These are phyloP conservation scores for Leptographium lundbergii DNA, from an alignment of 2,329 filamentous ascomycete genomes.

Conservation along the genomic window DNA sequence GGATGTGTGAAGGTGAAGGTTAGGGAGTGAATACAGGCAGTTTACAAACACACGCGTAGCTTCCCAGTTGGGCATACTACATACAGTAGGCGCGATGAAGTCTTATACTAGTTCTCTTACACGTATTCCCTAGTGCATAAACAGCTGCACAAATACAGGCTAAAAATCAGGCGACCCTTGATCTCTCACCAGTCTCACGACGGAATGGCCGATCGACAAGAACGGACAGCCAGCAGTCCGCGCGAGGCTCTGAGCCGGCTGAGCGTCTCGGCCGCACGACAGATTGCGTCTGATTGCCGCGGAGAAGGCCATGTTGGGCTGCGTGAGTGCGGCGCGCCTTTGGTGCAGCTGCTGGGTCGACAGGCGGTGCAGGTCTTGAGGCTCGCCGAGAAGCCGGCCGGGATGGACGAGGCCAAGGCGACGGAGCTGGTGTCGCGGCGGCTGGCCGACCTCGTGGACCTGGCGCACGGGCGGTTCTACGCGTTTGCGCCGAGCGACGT, in stretches of 20 bases:
- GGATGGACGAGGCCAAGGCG: not conserved
- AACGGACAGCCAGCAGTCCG: not conserved
- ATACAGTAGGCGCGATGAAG: no score
- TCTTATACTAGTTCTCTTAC: no score
- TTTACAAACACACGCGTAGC: no score
- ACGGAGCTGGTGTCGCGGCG: conserved; percentile 18
- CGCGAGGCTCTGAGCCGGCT: conserved; percentile 1
- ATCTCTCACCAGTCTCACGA: no score
- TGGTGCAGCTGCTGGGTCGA: conserved; percentile 13
- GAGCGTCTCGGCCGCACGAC: conserved; percentile 8
- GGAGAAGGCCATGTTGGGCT: not conserved
- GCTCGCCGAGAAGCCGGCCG: not conserved
- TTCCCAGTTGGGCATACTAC: no score
- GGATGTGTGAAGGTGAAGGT: not conserved
- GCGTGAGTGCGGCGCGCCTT: conserved; percentile 11
- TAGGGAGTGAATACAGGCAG: no score
- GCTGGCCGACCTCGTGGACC: conserved; percentile 41
- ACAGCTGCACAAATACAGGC: no score
- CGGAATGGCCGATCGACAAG: not conserved
- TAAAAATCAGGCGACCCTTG: no score
- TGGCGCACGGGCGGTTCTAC: conserved; percentile 56
- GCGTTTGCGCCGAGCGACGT: conserved; percentile 55
- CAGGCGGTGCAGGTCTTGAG: conserved; percentile 10
- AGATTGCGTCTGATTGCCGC: conserved; percentile 6
- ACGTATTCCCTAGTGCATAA: no score